phyloP scores from a whole-genome alignment of 257 asterid species.

The Rubia yunnanensis region DNA sequence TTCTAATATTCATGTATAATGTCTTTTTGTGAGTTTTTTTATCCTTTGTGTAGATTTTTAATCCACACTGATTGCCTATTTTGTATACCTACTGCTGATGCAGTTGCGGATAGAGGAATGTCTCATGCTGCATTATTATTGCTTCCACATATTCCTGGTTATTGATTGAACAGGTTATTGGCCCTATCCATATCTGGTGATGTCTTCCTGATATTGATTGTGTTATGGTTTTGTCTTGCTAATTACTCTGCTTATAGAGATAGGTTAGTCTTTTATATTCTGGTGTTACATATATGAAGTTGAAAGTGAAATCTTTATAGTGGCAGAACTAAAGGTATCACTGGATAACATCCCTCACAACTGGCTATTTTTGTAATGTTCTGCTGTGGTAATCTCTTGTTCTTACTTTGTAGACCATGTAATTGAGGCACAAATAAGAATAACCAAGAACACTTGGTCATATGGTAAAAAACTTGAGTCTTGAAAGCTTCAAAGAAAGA shows the following conservation, averaged over 20 bases:
- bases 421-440: not conserved
- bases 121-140: slow-evolving; percentile 57
- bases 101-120: slow-evolving; percentile 78
- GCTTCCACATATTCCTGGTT: slow-evolving; percentile 81
- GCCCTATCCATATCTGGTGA: slow-evolving; percentile 71
- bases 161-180: slow-evolving; percentile 69
- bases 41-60: no score
- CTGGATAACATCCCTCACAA: slow-evolving; percentile 94
- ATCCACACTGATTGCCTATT: no score
- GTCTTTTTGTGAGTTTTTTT: no score
- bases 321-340: slow-evolving; percentile 80
- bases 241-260: slow-evolving; percentile 59
- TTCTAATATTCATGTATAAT: not conserved
- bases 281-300: no score
- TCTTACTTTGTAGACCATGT: no score
- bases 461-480: no score
- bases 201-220: slow-evolving; percentile 61
- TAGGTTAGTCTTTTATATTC: slow-evolving; percentile 33
- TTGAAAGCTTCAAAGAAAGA: no score
- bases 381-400: slow-evolving; percentile 77
- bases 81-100: no score
- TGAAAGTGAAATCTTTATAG: slow-evolving; percentile 38
- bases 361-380: slow-evolving; percentile 92
- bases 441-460: no score
- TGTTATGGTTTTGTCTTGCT: slow-evolving; percentile 62